Evolutionary conservation across 2,329 filamentous ascomycete genomes (phyloP).

Genomic region (Huntiella bhutanensis): DNA sequence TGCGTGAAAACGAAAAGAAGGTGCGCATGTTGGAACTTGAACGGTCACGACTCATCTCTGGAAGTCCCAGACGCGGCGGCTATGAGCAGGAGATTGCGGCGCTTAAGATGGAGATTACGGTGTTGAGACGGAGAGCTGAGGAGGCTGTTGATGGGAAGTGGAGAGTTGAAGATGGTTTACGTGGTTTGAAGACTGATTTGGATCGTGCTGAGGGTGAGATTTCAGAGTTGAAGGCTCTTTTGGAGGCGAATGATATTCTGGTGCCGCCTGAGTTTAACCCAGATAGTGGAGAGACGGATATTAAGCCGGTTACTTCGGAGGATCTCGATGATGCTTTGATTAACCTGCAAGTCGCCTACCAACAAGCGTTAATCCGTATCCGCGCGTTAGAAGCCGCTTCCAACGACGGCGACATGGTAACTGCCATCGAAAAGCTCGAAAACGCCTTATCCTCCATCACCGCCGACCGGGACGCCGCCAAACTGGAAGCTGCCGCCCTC

Average conservation of each 20-base stretch:
- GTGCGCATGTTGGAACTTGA: conserved; percentile 61
- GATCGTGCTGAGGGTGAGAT: conserved; percentile 92
- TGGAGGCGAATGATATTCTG: conserved; percentile 67
- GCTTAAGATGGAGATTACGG: conserved; percentile 67
- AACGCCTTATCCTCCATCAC: conserved; percentile 49
- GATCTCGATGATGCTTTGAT: conserved; percentile 56
- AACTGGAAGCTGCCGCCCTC: conserved; percentile 43
- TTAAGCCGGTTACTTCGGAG: conserved; percentile 38
- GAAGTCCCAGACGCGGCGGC: conserved; percentile 52
- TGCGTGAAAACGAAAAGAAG: conserved; percentile 64
- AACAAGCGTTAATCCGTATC: conserved; percentile 46
- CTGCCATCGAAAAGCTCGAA: conserved; percentile 47
- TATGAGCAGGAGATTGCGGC: conserved; percentile 70
- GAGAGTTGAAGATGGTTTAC: conserved; percentile 80
- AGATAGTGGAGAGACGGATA: conserved; percentile 12
- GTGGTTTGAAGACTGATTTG: conserved; percentile 85
- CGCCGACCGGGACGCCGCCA: conserved; percentile 53
- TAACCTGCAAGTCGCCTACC: conserved; percentile 55
- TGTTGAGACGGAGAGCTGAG: conserved; percentile 69
- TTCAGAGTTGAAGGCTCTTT: conserved; percentile 54
- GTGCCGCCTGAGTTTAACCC: conserved; percentile 42
- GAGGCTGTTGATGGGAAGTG: conserved; percentile 92
- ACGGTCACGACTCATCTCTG: conserved; percentile 50
- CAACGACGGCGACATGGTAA: conserved; percentile 38
- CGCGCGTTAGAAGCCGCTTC: conserved; percentile 39